A percentile compares a stretch with the other conserved stretches of the same genome.
Evolutionary conservation across 495 filamentous ascomycete species (phyloP).

Genomic region (Xanthoparmelia taractica): DNA sequence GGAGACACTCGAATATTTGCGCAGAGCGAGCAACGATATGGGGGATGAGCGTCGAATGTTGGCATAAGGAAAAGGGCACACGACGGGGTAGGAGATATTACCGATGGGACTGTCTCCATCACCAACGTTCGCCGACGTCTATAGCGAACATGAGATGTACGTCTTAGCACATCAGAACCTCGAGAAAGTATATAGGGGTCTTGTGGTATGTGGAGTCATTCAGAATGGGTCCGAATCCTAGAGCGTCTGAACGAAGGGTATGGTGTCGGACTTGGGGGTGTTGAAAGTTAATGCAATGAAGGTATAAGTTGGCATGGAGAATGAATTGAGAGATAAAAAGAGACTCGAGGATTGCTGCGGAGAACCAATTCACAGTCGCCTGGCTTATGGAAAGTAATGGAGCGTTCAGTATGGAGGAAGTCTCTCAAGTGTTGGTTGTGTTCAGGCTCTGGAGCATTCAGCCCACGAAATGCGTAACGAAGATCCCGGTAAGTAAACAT

Average conservation of each 20-base stretch:
- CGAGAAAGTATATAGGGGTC: neutral
- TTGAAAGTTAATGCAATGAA: slow-evolving; percentile 4
- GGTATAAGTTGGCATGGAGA: slow-evolving; percentile 5
- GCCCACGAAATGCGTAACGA: slow-evolving; percentile 19
- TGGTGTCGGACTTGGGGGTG: slow-evolving; percentile 7
- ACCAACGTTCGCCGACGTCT: slow-evolving; percentile 19
- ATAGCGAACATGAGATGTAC: slow-evolving; percentile 7
- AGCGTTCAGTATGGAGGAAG: neutral
- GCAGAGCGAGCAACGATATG: slow-evolving; percentile 9
- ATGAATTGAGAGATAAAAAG: neutral
- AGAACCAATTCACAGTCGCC: neutral
- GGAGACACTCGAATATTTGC: neutral
- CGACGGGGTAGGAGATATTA: slow-evolving; percentile 18
- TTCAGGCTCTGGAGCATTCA: slow-evolving; percentile 15
- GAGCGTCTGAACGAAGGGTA: slow-evolving; percentile 8
- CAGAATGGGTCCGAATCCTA: neutral
- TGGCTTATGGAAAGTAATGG: neutral
- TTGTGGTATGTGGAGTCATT: slow-evolving; percentile 8
- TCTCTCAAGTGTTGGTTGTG: slow-evolving; percentile 16
- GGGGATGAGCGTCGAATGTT: neutral
- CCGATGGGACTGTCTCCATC: slow-evolving; percentile 29
- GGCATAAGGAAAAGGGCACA: slow-evolving; percentile 6
- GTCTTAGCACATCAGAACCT: slow-evolving; percentile 21
- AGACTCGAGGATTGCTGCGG: neutral
- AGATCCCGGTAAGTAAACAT: slow-evolving; percentile 16